phyloP scores from a whole-genome alignment of 2,329 filamentous ascomycete genomes.

The Raffaelea arxii region DNA sequence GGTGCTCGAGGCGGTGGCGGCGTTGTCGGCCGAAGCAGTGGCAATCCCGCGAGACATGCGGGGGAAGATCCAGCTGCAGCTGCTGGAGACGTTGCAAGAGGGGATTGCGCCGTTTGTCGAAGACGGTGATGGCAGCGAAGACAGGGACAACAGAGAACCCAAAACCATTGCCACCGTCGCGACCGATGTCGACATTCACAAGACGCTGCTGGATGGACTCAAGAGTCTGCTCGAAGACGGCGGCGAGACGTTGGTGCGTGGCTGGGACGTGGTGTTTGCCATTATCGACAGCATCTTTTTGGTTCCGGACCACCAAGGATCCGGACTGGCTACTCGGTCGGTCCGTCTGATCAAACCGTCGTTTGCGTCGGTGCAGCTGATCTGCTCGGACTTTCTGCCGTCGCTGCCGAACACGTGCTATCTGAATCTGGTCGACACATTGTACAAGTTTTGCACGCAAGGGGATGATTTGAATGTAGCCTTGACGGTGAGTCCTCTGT shows the following conservation, averaged over 20 bases:
- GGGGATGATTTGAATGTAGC: conserved; percentile 91
- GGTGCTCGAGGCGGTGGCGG: conserved; percentile 46
- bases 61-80: conserved; percentile 58
- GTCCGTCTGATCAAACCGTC: conserved; percentile 72
- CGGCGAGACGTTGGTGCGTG: conserved; percentile 71
- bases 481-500: conserved; percentile 56
- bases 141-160: too few relatives aligned
- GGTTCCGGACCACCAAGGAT: conserved; percentile 19
- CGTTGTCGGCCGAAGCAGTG: conserved; percentile 42
- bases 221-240: conserved; percentile 79
- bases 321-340: conserved; percentile 46
- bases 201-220: conserved; percentile 67
- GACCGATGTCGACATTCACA: conserved; percentile 71
- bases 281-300: conserved; percentile 74
- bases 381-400: conserved; percentile 87
- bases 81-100: conserved; percentile 57
- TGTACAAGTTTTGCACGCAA: conserved; percentile 84
- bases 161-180: too few relatives aligned
- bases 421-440: conserved; percentile 70
- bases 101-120: too few relatives aligned
- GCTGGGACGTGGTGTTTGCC: conserved; percentile 79
- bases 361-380: conserved; percentile 81
- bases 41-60: conserved; percentile 40
- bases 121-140: too few relatives aligned
- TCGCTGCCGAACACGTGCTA: conserved; percentile 63